Evolutionary conservation across 2,329 filamentous ascomycete species (phyloP).

Genomic region (Colletotrichum godetiae): DNA sequence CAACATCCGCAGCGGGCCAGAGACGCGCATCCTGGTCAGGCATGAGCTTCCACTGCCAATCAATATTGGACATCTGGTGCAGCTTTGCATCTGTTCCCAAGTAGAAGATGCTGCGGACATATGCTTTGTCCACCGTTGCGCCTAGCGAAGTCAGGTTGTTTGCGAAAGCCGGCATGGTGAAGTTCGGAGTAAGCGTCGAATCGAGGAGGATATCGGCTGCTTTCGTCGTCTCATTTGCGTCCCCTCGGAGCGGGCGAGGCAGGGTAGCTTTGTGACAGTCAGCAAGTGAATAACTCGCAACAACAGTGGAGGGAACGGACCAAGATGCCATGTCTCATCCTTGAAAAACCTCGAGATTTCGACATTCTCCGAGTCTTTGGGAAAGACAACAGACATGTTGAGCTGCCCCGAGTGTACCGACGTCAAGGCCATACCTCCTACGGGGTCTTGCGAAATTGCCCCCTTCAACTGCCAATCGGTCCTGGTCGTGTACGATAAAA

Average conservation of each 20-base stretch:
- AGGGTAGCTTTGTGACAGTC: slow-evolving; percentile 44
- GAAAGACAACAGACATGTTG: slow-evolving; percentile 49
- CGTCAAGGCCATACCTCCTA: slow-evolving; percentile 42
- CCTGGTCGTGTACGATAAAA: slow-evolving; percentile 44
- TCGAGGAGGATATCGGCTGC: slow-evolving; percentile 16
- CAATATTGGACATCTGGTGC: slow-evolving; percentile 43
- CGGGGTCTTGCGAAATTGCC: slow-evolving; percentile 45
- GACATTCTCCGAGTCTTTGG: slow-evolving; percentile 46
- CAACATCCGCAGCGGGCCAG: slow-evolving; percentile 46
- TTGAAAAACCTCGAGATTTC: slow-evolving; percentile 43
- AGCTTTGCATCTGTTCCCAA: slow-evolving; percentile 49
- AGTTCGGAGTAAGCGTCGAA: slow-evolving; percentile 2
- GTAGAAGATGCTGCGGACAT: slow-evolving; percentile 45
- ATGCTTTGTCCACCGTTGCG: slow-evolving; percentile 41
- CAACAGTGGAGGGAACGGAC: slow-evolving; percentile 36
- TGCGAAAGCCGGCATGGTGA: slow-evolving; percentile 18
- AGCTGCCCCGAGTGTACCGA: slow-evolving; percentile 41
- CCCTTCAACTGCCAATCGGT: slow-evolving; percentile 45
- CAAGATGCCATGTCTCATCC: slow-evolving; percentile 46
- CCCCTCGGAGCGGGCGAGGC: slow-evolving; percentile 43
- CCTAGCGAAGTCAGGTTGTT: neutral
- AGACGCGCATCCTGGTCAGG: slow-evolving; percentile 38
- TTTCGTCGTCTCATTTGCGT: slow-evolving; percentile 9
- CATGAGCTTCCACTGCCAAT: slow-evolving; percentile 43
- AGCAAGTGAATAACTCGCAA: slow-evolving; percentile 21